These are phyloP conservation scores for Cudoniella acicularis DNA, from an alignment of 495 filamentous ascomycete species.

Conservation along the genomic window DNA sequence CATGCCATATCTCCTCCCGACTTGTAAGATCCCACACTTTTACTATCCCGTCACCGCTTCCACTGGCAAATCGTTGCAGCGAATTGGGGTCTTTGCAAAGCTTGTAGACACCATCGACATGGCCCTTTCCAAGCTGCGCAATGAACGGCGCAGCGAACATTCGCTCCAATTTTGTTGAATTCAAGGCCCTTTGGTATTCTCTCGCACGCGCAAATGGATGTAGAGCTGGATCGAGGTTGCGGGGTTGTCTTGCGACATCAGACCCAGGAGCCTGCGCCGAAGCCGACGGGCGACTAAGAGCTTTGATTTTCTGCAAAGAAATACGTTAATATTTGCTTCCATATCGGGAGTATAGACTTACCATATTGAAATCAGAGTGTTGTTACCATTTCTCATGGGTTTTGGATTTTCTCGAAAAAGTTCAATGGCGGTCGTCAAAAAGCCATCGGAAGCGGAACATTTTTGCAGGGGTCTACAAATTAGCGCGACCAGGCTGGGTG, in stretches of 20 bases:
- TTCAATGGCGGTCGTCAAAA: not conserved
- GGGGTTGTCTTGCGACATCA: slow-evolving; percentile 64
- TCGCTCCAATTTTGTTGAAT: slow-evolving; percentile 89
- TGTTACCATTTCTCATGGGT: not conserved
- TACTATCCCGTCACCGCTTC: slow-evolving; percentile 80
- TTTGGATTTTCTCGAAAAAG: not conserved
- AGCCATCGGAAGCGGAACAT: slow-evolving; percentile 14
- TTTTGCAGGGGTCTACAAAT: slow-evolving; percentile 12
- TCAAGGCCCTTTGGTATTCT: slow-evolving; percentile 86
- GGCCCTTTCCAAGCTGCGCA: slow-evolving; percentile 79
- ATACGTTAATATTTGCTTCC: too few species aligned
- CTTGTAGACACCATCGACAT: slow-evolving; percentile 88
- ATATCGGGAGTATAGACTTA: too few species aligned
- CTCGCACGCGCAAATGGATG: slow-evolving; percentile 94
- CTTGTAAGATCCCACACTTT: slow-evolving; percentile 91
- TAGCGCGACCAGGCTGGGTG: slow-evolving; percentile 2
- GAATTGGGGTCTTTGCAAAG: slow-evolving; percentile 68
- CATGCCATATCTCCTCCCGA: slow-evolving; percentile 74
- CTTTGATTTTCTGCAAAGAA: slow-evolving; percentile 84
- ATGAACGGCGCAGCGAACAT: slow-evolving; percentile 96
- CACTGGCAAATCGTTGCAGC: slow-evolving; percentile 69
- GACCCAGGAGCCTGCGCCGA: slow-evolving; percentile 79
- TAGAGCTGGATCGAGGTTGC: slow-evolving; percentile 87
- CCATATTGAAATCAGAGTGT: slow-evolving; percentile 19
- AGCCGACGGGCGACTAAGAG: slow-evolving; percentile 72